Evolutionary conservation across 1,139 yeast genomes (phyloP).

Genomic region (Taphrina flavorubra): DNA sequence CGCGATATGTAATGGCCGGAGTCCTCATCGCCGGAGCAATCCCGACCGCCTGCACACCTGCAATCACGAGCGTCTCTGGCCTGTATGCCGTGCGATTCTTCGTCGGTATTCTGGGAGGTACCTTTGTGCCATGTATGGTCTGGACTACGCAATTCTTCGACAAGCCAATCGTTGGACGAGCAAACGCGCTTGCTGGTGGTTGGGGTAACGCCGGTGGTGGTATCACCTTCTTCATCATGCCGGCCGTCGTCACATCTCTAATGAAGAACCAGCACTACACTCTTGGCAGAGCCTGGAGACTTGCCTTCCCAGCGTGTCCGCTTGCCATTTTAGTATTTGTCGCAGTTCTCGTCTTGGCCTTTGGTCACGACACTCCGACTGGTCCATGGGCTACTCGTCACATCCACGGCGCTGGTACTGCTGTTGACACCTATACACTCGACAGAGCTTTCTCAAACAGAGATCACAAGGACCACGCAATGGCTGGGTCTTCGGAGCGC

Average conservation of each 20-base stretch:
- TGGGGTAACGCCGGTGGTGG: conserved; percentile 55
- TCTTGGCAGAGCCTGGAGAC: conserved; percentile 50
- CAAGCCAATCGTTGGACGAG: conserved; percentile 51
- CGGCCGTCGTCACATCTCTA: conserved; percentile 49
- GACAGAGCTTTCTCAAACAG: conserved; percentile 24
- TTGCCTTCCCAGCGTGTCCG: conserved; percentile 52
- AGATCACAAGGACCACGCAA: conserved; percentile 46
- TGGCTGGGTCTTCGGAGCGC: conserved; percentile 35
- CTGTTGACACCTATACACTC: conserved; percentile 31
- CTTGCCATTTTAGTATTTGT: conserved; percentile 50
- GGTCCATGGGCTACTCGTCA: conserved; percentile 52
- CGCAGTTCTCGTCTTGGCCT: conserved; percentile 47
- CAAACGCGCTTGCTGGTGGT: conserved; percentile 53
- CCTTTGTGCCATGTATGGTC: conserved; percentile 52
- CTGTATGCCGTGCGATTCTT: conserved; percentile 51
- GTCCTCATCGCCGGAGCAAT: conserved; percentile 50
- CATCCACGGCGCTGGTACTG: conserved; percentile 48
- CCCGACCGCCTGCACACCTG: conserved; percentile 52
- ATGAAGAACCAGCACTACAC: conserved; percentile 49
- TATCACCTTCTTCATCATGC: conserved; percentile 53
- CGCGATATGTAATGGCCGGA: conserved; percentile 50
- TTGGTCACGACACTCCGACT: conserved; percentile 53
- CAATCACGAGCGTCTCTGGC: conserved; percentile 48
- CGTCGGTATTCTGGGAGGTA: conserved; percentile 52
- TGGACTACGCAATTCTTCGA: conserved; percentile 52